Evolutionary conservation across 2,329 filamentous ascomycete species (phyloP), one percentile per base, ranked within the genome.

Genomic region (Trichophyton benhamiae): DNA sequence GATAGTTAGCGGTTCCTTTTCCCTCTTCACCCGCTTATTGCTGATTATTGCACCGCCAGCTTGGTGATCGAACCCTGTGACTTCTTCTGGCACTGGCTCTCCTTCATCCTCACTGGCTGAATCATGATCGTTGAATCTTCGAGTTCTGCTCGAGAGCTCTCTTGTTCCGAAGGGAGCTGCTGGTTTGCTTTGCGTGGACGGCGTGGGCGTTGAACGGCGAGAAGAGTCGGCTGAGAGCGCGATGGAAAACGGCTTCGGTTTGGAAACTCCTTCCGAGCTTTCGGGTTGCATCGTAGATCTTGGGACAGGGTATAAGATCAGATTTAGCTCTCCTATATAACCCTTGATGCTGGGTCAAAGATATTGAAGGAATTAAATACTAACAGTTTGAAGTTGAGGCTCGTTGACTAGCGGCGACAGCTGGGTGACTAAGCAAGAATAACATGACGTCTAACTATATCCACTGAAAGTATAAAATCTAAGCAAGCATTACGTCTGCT

Each of bases 1-100:
- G 36, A 84, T 83, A 69, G 92, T 90, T 77, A 91, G 83, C 66
- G 87, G 84, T 69, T 87, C 79, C 44, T 75, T 74, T 77, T 78
- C 67, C 69, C 77, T 64, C 64, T 74, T 64, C 20, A 63, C 62
- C 20, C 66, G 58, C 33, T 65, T 57, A 75, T 83, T 62, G 72
- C 67, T 69, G 3, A 70, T 67, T 46, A 77, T 73, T 2, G 71
- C 73, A 22, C 68, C 72, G 20, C 75, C 75, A 0, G 74, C 73
- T 44, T 67, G 69, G 2, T 73, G 73, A 69, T 83, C 81, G 68
- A 82, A 84, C 30, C 80, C 81, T 4, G 79, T 78, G 25, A 84
- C 81, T 58, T 73, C 74, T 66, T 82, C 76, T 13, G 71, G 68
- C 1, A 64, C 65, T 3, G 74, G 72, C 3, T 66, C 68, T 8